Base-by-base conservation (phyloP, 495 filamentous ascomycete species). In the Penicillium bialowiezense region DNA sequence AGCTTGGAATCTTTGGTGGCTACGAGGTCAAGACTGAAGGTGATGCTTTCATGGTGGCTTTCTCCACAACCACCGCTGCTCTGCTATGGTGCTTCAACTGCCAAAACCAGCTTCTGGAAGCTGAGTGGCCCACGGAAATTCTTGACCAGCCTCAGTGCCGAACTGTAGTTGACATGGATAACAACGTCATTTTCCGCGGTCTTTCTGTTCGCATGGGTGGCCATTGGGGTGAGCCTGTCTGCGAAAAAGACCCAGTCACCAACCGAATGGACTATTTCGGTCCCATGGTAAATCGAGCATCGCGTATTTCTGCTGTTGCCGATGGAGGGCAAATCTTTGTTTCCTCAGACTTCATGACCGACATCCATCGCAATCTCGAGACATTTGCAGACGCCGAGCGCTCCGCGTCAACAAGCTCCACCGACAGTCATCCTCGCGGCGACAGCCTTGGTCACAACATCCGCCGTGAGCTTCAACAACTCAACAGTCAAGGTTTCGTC, bases 1-100 rank as follows among this genome's bases (percentile, higher is more conserved):
- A 97, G 58, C 77, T 99, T 44, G 83, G 92, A 28, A 86, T 91
- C 43, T 91, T 97, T 48, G 95, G 93, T 60, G 93, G 93, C 0
- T 99, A 97, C 60, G 93, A 99, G 69, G 91, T 99, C 63, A 99
- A 99, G 75, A 97, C 93, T 0, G 93, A 99, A 87, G 93, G 93
- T 51, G 93, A 99, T 70, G 93, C 95, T 31, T 99, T 99, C 66
- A 97, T 99, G 91, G 93, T 99, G 13, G 93, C 90, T 26, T 99
- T 99, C 68, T 87, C 90, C 3, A 97, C 95, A 1, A 90, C 90
- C 2, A 97, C 93, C 0, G 89, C 90, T 7, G 91, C 93, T 5
- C 72, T 99, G 32, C 76, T 97, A 18, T 99, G 93, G 93, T 91
- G 85, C 52, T 97, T 99, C 69, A 87, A 90, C 44, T 91, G 96